Evolutionary conservation across 208 protist species (phyloP).

Genomic region (Leptomonas seymouri): DNA sequence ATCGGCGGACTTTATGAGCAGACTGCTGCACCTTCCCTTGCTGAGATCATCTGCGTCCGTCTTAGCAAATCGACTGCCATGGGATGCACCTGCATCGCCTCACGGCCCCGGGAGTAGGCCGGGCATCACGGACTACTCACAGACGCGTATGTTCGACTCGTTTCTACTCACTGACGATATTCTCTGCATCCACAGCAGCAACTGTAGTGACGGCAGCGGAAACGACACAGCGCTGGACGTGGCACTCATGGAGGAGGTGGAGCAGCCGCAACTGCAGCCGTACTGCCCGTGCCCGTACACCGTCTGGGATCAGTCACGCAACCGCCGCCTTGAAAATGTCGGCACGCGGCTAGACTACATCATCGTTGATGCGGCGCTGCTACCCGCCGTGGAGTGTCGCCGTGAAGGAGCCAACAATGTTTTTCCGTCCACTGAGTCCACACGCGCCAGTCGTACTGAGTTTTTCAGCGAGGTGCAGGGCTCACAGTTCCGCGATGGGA

Average conservation of each 20-base stretch:
- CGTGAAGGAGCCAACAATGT: conserved; percentile 68
- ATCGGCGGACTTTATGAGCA: conserved; percentile 55
- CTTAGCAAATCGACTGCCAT: conserved; percentile 7
- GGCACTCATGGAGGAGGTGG: conserved; percentile 20
- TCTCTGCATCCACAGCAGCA: background rate
- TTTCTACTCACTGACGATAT: conserved; percentile 42
- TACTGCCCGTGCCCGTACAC: conserved; percentile 86
- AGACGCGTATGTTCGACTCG: conserved; percentile 45
- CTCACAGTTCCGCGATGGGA: conserved; percentile 27
- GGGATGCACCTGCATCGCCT: conserved; percentile 1
- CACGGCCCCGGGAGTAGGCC: background rate
- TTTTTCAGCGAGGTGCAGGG: conserved; percentile 79
- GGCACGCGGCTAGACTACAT: conserved; percentile 93
- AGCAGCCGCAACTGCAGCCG: conserved; percentile 15
- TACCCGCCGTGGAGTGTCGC: conserved; percentile 48
- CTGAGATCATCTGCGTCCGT: conserved; percentile 24
- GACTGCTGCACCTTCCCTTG: conserved; percentile 41
- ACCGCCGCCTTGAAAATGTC: conserved; percentile 82
- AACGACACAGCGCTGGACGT: conserved; percentile 5
- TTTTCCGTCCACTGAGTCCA: background rate
- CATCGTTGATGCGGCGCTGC: conserved; percentile 71
- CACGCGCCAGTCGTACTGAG: background rate
- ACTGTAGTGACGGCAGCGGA: background rate
- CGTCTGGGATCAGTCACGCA: conserved; percentile 92
- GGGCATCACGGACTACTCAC: background rate